Conservation (phyloP, 352 stramenopile genomes). For the Pythium sukuiense region DNA sequence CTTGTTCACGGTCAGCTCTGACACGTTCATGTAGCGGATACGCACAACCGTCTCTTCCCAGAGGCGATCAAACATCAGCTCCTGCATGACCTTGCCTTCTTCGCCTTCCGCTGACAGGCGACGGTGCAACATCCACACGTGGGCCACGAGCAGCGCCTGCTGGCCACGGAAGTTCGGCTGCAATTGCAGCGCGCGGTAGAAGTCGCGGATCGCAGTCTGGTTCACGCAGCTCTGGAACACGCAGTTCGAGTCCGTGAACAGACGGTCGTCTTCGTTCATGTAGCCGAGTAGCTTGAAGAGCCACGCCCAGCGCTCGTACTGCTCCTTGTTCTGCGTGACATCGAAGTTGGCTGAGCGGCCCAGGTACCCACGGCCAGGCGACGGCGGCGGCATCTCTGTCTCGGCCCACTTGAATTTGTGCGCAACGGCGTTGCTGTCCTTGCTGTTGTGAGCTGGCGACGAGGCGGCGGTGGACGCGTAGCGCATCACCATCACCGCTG, state of each 20-base stretch:
- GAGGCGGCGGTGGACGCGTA: slow-evolving; percentile 26
- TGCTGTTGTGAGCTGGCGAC: slow-evolving; percentile 5
- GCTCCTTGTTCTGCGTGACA: slow-evolving; percentile 60
- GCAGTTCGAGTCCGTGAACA: slow-evolving; percentile 70
- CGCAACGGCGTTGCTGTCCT: background rate
- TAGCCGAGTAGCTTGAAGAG: slow-evolving; percentile 83
- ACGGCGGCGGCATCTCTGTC: slow-evolving; percentile 81
- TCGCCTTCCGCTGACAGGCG: slow-evolving; percentile 84
- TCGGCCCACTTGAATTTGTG: slow-evolving; percentile 67
- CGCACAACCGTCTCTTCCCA: slow-evolving; percentile 95
- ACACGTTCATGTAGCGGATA: slow-evolving; percentile 92
- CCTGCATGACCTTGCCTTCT: slow-evolving; percentile 87
- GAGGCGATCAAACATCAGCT: slow-evolving; percentile 96
- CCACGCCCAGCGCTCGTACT: slow-evolving; percentile 78
- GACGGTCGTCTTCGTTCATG: slow-evolving; percentile 82
- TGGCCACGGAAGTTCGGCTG: slow-evolving; percentile 88
- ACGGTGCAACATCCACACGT: slow-evolving; percentile 97
- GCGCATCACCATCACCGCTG: slow-evolving; percentile 19
- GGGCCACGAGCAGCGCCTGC: slow-evolving; percentile 92
- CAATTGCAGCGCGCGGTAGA: slow-evolving; percentile 68
- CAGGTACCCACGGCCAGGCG: slow-evolving; percentile 65
- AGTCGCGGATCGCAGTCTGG: slow-evolving; percentile 68
- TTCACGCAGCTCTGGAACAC: slow-evolving; percentile 88
- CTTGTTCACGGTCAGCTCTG: slow-evolving; percentile 96
- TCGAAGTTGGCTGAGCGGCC: slow-evolving; percentile 82